phyloP scores from a whole-genome alignment of 768 basidiomycete genomes.

The Hericium rajendrae region DNA sequence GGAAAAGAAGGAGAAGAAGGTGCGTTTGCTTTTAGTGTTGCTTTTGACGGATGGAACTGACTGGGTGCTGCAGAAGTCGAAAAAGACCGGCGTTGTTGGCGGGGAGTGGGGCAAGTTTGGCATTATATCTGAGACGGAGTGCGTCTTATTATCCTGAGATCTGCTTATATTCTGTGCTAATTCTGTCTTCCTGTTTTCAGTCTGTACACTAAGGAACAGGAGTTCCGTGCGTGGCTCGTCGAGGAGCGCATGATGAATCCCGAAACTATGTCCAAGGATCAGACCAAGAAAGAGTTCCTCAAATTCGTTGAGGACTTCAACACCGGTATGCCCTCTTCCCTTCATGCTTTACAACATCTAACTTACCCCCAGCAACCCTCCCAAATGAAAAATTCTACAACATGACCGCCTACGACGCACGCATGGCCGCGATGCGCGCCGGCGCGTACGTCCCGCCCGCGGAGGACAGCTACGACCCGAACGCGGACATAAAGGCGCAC shows the following conservation, averaged over 20 bases:
- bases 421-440: constrained; percentile 77
- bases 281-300: constrained; percentile 76
- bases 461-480: constrained; percentile 71
- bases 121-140: constrained; percentile 80
- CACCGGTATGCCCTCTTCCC: constrained; percentile 40
- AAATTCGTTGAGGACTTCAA: constrained; percentile 79
- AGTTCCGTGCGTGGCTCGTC: constrained; percentile 88
- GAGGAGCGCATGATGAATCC: constrained; percentile 90
- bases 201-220: constrained; percentile 72
- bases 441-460: constrained; percentile 72
- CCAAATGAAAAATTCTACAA: constrained; percentile 95
- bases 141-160: constrained; percentile 22
- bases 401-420: constrained; percentile 74
- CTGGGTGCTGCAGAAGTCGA: constrained; percentile 30
- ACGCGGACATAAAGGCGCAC: constrained; percentile 75
- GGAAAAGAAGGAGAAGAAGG: constrained; percentile 59
- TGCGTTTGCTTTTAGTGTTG: constrained; percentile 22
- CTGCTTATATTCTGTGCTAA: background rate
- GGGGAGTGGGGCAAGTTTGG: constrained; percentile 90
- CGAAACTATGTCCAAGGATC: constrained; percentile 79
- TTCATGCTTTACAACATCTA: background rate
- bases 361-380: constrained; percentile 54
- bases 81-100: constrained; percentile 43
- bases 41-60: background rate
- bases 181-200: constrained; percentile 28